A percentile compares a stretch with the other conserved stretches of the same genome.
Evolutionary conservation across 495 filamentous ascomycete genomes (phyloP).

Genomic region (Hamigera avellanea): DNA sequence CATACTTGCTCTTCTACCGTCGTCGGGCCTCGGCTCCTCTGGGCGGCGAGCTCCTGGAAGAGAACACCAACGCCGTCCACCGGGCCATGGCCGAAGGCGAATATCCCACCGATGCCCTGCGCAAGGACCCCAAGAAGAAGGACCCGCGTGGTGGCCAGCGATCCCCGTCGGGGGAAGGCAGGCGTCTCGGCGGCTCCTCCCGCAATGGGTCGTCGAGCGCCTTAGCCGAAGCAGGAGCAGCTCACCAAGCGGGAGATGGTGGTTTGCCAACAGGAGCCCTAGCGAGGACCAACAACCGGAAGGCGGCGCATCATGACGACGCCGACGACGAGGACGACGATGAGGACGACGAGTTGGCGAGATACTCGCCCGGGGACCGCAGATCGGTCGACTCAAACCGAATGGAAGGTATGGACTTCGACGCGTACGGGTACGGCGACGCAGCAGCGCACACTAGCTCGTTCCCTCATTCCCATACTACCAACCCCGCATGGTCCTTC

Average conservation of each 20-base stretch:
- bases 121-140: constrained; percentile 36
- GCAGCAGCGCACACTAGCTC: constrained; percentile 11
- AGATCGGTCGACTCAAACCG: constrained; percentile 7
- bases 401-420: constrained; percentile 25
- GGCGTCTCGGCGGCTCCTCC: constrained; percentile 78
- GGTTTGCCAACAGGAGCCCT: constrained; percentile 33
- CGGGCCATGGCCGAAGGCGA: constrained; percentile 29
- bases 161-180: constrained; percentile 68
- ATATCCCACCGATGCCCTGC: constrained; percentile 5
- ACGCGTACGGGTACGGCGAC: constrained; percentile 17
- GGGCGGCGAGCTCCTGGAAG: constrained; percentile 62
- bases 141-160: too few relatives aligned
- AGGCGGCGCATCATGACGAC: too few relatives aligned
- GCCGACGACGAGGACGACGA: too few relatives aligned
- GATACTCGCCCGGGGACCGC: constrained; percentile 12
- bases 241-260: constrained; percentile 56
- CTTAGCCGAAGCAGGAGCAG: constrained; percentile 62
- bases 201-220: constrained; percentile 76
- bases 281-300: constrained; percentile 14
- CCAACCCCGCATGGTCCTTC: constrained; percentile 26
- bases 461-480: constrained; percentile 12
- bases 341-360: constrained; percentile 14
- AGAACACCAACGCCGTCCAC: constrained; percentile 48
- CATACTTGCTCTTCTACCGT: constrained; percentile 94
- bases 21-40: constrained; percentile 65